Base-by-base conservation (phyloP, 139 green algal species). In the Picochlorum sp. region DNA sequence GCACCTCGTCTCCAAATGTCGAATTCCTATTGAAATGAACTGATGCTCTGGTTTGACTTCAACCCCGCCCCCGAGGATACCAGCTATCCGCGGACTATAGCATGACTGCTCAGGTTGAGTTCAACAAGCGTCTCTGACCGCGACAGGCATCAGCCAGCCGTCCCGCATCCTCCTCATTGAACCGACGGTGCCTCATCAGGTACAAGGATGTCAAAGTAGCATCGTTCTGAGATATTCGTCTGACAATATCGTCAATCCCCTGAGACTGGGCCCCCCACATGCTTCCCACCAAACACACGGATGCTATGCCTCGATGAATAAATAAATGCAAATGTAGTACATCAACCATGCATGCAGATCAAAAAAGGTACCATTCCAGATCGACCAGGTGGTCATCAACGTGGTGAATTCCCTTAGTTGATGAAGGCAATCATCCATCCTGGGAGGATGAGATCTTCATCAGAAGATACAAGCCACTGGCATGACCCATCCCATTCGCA, bases 171-270 rank as follows among this genome's bases (percentile, higher is more conserved):
- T 14, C n/a, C 5, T 63, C 64, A 10, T 55, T 20, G 16, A 80
- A 74, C 1, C 60, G 37, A 21, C 67, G 30, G 10, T 58, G 20
- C 34, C 61, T 55, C 38, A 75, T 28, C 13, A 75, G 11, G 20
- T 65, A 70, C 1, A 75, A 52, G 15, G 34, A 60, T 2, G 23
- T 28, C 2, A 75, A 45, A 20, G 26, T 14, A 11, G 60, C 38
- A 37, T 74, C 67, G 23, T 68, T 69, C 6, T n/a, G 8, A 7
- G 9, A 11, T 26, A 75, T 15, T 11, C 61, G 26, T 13, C 24
- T 51, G 14, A 75, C 23, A 14, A 75, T 44, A 23, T 75, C 68
- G 21, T 69, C 62, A 4, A 75, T 61, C 38, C 68, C 68, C 4
- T 49, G 37, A 9, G 68, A 49, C 15, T 16, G 14, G 30, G 61